A percentile compares a stretch with the other conserved stretches of the same genome.
Conservation (phyloP, 371 early-diverging fungal species). For the Phascolomyces articulosus region DNA sequence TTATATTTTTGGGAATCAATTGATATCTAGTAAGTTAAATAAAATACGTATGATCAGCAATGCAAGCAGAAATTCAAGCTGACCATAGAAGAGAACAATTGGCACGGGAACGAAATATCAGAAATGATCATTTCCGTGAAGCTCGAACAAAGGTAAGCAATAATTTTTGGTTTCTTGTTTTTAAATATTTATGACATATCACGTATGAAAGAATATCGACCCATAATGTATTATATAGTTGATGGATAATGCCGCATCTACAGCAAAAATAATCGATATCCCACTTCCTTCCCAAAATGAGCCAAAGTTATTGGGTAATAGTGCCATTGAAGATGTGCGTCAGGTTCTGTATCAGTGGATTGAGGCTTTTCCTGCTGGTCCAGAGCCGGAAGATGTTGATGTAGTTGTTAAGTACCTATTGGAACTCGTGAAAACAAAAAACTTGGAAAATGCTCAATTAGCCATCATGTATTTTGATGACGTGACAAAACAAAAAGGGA, state of each 20-base stretch:
- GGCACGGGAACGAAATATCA: slow-evolving; percentile 8
- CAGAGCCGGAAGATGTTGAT: slow-evolving; percentile 43
- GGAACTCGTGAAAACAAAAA: slow-evolving; percentile 26
- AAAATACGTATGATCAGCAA: slow-evolving; percentile 8
- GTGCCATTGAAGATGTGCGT: slow-evolving; percentile 29
- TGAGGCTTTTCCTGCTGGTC: slow-evolving; percentile 16
- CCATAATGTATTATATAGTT: background rate
- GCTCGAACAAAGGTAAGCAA: slow-evolving; percentile 11
- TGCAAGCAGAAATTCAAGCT: slow-evolving; percentile 19
- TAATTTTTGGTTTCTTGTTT: too few species aligned
- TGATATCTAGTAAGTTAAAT: background rate
- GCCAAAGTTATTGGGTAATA: slow-evolving; percentile 33
- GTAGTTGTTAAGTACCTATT: slow-evolving; percentile 27
- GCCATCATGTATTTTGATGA: slow-evolving; percentile 29
- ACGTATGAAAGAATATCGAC: too few species aligned
- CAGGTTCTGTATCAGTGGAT: slow-evolving; percentile 34
- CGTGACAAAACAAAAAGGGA: slow-evolving; percentile 6
- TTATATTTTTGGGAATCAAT: too few species aligned
- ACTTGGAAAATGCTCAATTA: slow-evolving; percentile 39
- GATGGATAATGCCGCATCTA: background rate
- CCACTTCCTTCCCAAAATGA: slow-evolving; percentile 3
- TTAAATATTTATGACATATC: too few species aligned
- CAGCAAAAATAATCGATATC: background rate
- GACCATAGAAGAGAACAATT: slow-evolving; percentile 15
- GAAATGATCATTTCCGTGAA: slow-evolving; percentile 16